Percentiles rank a stretch among this genome's conserved stretches.
Evolutionary conservation across 768 basidiomycete genomes (phyloP).

Genomic region (Suillus hirtellus): DNA sequence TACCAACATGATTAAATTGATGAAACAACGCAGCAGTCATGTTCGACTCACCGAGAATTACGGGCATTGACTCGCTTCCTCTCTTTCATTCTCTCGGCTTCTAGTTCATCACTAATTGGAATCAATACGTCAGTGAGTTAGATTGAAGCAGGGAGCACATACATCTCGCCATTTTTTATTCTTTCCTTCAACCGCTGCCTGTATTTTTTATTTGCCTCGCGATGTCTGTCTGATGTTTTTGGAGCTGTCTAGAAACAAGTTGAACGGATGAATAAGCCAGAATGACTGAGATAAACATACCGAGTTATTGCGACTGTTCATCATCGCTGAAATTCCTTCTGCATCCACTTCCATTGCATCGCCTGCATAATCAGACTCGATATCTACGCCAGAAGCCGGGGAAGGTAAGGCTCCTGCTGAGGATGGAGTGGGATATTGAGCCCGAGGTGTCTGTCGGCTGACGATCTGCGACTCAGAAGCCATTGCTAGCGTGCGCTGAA

Average conservation of each 20-base stretch:
- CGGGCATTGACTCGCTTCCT: neutral
- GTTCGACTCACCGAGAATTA: constrained; percentile 5
- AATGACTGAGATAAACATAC: neutral
- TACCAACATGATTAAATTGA: neutral
- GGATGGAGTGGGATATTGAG: neutral
- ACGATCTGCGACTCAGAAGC: neutral
- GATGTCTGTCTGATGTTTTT: neutral
- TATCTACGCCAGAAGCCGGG: neutral
- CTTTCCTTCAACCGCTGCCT: constrained; percentile 4
- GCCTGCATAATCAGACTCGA: neutral
- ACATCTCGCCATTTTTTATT: constrained; percentile 7
- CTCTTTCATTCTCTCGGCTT: constrained; percentile 6
- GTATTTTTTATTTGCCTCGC: constrained; percentile 4
- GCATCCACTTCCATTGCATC: constrained; percentile 4
- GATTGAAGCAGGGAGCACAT: neutral
- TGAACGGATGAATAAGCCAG: neutral
- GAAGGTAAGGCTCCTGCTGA: constrained; percentile 1
- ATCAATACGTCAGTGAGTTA: neutral
- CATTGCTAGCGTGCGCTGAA: neutral
- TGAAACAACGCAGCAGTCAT: neutral
- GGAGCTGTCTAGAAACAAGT: neutral
- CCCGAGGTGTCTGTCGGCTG: neutral
- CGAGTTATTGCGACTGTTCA: neutral
- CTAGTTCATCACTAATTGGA: neutral
- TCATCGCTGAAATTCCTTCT: neutral